Evolutionary conservation across 106 monocot genomes (phyloP).

Genomic region (Dactylorhiza incarnata): DNA sequence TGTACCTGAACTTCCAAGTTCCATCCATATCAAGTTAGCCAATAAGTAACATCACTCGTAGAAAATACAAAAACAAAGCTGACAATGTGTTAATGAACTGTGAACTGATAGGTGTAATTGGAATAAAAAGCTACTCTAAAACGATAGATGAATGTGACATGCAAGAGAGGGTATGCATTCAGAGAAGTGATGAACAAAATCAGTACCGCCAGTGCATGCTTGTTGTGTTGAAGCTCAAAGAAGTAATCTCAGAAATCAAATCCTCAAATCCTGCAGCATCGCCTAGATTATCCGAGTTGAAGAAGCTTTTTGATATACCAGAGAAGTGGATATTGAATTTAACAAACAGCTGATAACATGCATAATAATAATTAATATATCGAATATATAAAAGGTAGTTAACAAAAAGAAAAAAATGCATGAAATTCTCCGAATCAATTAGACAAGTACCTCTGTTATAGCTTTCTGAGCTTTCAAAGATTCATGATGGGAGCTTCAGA

Average conservation of each 20-base stretch:
- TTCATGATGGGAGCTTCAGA: constrained; percentile 90
- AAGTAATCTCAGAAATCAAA: constrained; percentile 71
- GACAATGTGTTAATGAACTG: not conserved
- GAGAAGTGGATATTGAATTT: constrained; percentile 89
- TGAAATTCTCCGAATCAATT: constrained; percentile 2
- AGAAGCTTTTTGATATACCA: constrained; percentile 80
- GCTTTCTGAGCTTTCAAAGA: constrained; percentile 94
- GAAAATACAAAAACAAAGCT: not conserved
- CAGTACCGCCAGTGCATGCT: constrained; percentile 85
- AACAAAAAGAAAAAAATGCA: not conserved
- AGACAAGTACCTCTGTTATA: constrained; percentile 75
- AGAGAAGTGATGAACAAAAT: constrained; percentile 8
- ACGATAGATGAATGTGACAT: not conserved
- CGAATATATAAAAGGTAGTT: not conserved
- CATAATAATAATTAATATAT: not conserved
- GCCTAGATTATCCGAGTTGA: constrained; percentile 29
- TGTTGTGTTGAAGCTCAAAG: constrained; percentile 61
- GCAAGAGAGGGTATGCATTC: not conserved
- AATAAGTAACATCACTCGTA: not conserved
- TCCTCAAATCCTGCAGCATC: constrained; percentile 37
- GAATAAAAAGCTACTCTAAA: not conserved
- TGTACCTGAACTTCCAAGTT: constrained; percentile 56
- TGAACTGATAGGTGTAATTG: not conserved
- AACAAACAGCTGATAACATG: constrained; percentile 61
- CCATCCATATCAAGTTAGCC: not conserved